Evolutionary conservation across 2,329 filamentous ascomycete genomes (phyloP), one percentile per base, ranked within the genome.

Genomic region (Cryphonectria naterciae): DNA sequence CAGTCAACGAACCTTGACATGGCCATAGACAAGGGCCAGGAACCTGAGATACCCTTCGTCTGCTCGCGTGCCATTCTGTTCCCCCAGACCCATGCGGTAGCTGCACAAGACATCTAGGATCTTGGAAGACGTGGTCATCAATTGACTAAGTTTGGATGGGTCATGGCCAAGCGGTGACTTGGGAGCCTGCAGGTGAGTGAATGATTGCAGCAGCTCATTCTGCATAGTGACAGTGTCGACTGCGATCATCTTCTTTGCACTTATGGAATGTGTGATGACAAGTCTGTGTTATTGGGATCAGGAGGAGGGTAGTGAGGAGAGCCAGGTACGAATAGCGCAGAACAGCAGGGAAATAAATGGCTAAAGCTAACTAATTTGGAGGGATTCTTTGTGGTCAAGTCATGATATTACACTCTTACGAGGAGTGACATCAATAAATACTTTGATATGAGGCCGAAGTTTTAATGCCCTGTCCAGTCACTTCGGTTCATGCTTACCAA

Each of bases 21-120:
- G 56, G 19, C 56, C 28, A 37, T 61, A 61, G 56, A 61, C 56
- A 61, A 61, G 32, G 10, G 56, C 56, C 56, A 61, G 11, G 10
- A 61, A 61, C 22, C 56, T 61, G 6, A 61, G 28, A 61, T 61
- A 35, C 28, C 56, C 56, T 61, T 61, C 56, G 35, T 61, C 56
- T 37, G 35, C 56, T 61, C 35, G 28, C 35, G 56, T 61, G 35
- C 28, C 56, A 17, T 28, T 22, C 15, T 61, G 28, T 2, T 37
- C 35, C 28, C 56, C 28, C 6, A 37, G 35, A 28, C 35, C 19
- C 35, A 22, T 61, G 28, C 56, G 15, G 35, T 61, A 61, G 28
- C 35, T 37, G 56, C 35, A 61, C 35, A 61, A 35, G 19, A 61
- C 35, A 37, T 61, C 19, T 19, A 61, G 15, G 8, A 61, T 61